Base-by-base conservation (phyloP, 495 filamentous ascomycete genomes). In the Pseudevernia furfuracea region DNA sequence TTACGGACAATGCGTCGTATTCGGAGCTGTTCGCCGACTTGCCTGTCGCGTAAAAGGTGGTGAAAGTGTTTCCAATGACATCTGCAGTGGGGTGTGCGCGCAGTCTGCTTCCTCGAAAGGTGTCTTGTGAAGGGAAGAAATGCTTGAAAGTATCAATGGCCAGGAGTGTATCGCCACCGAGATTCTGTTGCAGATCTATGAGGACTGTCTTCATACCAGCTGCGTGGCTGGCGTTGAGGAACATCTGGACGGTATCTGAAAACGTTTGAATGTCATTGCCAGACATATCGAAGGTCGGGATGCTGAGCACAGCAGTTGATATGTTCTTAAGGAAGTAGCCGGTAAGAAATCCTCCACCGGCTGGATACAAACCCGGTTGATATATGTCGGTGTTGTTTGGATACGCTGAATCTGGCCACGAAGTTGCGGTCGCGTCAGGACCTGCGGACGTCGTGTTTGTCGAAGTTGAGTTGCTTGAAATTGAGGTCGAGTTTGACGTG, bases 171-270 rank as follows among this genome's bases (percentile, higher is more conserved):
- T 68, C 60, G 2, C 79, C 81, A 19, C 79, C 81, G n/a, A 41
- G 57, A 62, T 84, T 84, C 58, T 75, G 71, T 55, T 79, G 76
- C 2, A 84, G 63, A 68, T 84, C 81, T 43, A 84, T 78, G n/a
- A 84, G 70, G 14, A 82, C 64, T 59, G 77, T 79, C 41, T 74
- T 69, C 44, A 76, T 70, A 21, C 72, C 72, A 10, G 69, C 70
- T 9, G 63, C 61, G 36, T 72, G 72, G 25, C 71, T 74, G 21
- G 67, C 62, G 1, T 48, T 44, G 57, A 83, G 69, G 67, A 84
- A 84, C 0, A 77, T 37, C 6, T 65, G 32, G 0, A 82, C 73
- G 1, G 76, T 67, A 17, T 65, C 32, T 15, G 66, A 68, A 67
- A 81, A 80, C 17, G 73, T 69, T 4, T 63, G 59, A 28, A 73